A percentile compares a stretch with the other conserved stretches of the same genome.
Conservation (phyloP, 345 rosid species). For the Syzygium aqueum region DNA sequence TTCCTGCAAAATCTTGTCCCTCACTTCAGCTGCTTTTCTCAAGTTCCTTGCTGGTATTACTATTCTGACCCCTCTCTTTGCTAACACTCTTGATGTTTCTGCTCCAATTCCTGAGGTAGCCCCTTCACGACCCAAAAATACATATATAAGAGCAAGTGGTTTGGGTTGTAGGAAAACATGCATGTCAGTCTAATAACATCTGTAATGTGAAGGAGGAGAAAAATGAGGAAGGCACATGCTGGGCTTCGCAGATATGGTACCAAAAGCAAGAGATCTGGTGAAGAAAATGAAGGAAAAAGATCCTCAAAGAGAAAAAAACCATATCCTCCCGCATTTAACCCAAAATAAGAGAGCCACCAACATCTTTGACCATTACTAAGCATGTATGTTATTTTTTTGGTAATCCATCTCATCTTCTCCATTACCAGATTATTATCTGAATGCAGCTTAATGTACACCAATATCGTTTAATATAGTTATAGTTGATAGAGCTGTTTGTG, state of each 20-base stretch:
- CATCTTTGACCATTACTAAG: neutral
- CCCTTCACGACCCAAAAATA: constrained; percentile 26
- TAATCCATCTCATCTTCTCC: neutral
- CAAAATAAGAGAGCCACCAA: neutral
- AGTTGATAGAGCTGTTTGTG: neutral
- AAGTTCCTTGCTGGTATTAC: constrained; percentile 84
- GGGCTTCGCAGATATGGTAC: neutral
- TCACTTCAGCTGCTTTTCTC: constrained; percentile 54
- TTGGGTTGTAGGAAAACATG: neutral
- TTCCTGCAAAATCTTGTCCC: constrained; percentile 47
- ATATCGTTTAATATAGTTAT: neutral
- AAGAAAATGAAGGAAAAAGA: neutral
- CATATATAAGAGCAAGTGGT: neutral
- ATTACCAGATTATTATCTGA: neutral
- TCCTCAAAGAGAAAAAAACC: neutral
- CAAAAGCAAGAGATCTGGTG: neutral
- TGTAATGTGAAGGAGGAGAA: neutral
- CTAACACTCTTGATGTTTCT: constrained; percentile 80
- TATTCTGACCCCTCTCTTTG: constrained; percentile 71
- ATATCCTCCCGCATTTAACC: neutral
- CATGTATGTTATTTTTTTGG: neutral
- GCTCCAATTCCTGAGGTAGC: constrained; percentile 93
- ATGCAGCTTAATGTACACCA: neutral
- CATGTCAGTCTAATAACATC: neutral
- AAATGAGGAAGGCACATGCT: neutral